Evolutionary conservation across 2,329 filamentous ascomycete species (phyloP), one percentile per base, ranked within the genome.

Genomic region (Atkinsonella texensis): DNA sequence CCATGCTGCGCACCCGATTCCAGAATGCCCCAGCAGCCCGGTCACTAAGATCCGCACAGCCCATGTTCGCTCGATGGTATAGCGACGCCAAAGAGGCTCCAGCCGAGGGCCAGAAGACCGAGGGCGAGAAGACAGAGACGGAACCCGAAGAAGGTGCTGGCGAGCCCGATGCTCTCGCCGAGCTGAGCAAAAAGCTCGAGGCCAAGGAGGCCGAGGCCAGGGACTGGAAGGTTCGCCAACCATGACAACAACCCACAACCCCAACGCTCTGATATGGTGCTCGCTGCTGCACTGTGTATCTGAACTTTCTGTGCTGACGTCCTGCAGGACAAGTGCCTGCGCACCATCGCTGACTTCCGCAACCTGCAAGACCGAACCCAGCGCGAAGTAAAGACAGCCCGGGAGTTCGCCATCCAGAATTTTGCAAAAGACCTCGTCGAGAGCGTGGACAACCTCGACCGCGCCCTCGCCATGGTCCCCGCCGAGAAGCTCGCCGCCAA

Each of bases 391-490:
- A 87, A 93, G 70, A 72, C 80, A 18, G 88, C 91, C 18, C 84
- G 85, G 61, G 87, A 95, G 71, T 98, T 95, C 62, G 93, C 91
- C 63, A 93, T 98, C 63, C 89, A 95, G 68, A 89, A 84, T 60
- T 97, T 98, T 72, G 89, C 91, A 64, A 86, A 89, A 70, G 93
- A 98, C 71, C 83, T 98, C 45, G 81, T 97, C 60, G 93, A 98
- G 68, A 89, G 82, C 64, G 84, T 98, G 63, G 93, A 98, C 73
- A 98, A 97, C 77, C 83, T 98, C 57, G 93, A 98, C 72, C 90
- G 90, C 59, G 93, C 93, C 43, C 80, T 98, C 43, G 70, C 74
- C 56, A 89, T 84, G 63, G 90, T 95, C 12, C 83, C 88, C 18
- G 66, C 78, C 54, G 84, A 89, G 41, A 88, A 87, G 71, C 76